phyloP scores from a whole-genome alignment of 140 eudicot genomes.

The Ambrosia hybrid region DNA sequence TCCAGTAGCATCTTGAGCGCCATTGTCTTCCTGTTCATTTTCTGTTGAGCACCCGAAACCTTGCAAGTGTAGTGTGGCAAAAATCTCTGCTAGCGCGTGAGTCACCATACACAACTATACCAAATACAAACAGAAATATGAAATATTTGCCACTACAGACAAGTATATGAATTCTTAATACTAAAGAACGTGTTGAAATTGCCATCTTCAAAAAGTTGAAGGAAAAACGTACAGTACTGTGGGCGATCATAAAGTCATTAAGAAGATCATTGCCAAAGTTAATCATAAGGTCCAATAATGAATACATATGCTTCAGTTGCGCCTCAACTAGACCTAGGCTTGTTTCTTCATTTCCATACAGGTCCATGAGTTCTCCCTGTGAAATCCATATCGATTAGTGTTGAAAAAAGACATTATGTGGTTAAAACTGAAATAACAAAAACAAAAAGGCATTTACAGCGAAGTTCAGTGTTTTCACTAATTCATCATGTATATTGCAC shows the following conservation, averaged over 20 bases:
- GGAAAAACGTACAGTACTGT: constrained; percentile 58
- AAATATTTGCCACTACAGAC: background rate
- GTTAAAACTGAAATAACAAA: background rate
- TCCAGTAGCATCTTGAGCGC: constrained; percentile 62
- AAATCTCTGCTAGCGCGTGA: constrained; percentile 61
- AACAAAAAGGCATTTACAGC: constrained; percentile 51
- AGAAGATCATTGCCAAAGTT: constrained; percentile 65
- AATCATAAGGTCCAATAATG: constrained; percentile 48
- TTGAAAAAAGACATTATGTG: background rate
- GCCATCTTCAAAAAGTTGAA: background rate
- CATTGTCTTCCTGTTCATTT: constrained; percentile 52
- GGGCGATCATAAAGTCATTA: constrained; percentile 66
- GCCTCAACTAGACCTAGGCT: constrained; percentile 30
- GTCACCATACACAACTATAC: constrained; percentile 67
- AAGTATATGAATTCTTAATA: background rate
- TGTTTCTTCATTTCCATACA: constrained; percentile 30
- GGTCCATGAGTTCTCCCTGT: constrained; percentile 58
- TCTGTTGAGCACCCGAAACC: constrained; percentile 69
- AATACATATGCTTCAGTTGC: constrained; percentile 54
- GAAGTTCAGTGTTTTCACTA: constrained; percentile 39
- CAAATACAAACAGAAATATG: background rate
- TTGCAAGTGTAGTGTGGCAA: constrained; percentile 67
- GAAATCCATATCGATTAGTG: constrained; percentile 13
- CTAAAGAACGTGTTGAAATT: background rate
- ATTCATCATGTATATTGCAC: constrained; percentile 44